Percentiles rank a stretch among this genome's conserved stretches.
Conservation (phyloP, 2,329 filamentous ascomycete species). For the Cryphonectria carpinicola region DNA sequence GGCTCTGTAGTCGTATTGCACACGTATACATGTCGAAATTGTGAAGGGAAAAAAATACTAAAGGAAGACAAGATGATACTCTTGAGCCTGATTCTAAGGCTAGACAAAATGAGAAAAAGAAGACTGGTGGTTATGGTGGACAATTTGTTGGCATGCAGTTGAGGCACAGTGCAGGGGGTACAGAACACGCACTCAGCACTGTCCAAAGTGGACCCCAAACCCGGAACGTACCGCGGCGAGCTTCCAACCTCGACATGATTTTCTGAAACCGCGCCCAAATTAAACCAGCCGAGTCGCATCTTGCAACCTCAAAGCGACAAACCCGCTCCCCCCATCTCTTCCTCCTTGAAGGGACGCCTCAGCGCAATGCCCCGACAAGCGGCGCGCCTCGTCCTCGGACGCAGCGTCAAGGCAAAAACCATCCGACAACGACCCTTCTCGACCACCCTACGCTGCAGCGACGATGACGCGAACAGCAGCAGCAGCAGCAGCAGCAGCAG, state of each 20-base stretch:
- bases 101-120: background rate
- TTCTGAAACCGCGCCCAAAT: background rate
- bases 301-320: background rate
- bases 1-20: no score
- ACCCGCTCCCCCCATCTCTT: background rate
- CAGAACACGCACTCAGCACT: background rate
- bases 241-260: background rate
- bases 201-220: background rate
- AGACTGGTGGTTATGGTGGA: background rate
- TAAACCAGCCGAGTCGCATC: background rate
- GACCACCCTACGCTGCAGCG: constrained; percentile 18
- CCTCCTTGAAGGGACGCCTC: background rate
- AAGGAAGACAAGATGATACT: no score
- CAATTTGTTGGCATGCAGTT: background rate
- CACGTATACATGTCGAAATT: no score
- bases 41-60: no score
- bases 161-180: background rate
- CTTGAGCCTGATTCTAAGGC: no score
- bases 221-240: background rate
- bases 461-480: constrained; percentile 20
- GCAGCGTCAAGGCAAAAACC: constrained; percentile 16
- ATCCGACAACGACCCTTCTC: constrained; percentile 21
- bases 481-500: constrained; percentile 2
- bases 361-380: constrained; percentile 28
- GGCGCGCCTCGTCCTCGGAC: constrained; percentile 30